A percentile compares a stretch with the other conserved stretches of the same genome.
Evolutionary conservation across 208 protist species (phyloP).

Genomic region (Trypanosoma mega): DNA sequence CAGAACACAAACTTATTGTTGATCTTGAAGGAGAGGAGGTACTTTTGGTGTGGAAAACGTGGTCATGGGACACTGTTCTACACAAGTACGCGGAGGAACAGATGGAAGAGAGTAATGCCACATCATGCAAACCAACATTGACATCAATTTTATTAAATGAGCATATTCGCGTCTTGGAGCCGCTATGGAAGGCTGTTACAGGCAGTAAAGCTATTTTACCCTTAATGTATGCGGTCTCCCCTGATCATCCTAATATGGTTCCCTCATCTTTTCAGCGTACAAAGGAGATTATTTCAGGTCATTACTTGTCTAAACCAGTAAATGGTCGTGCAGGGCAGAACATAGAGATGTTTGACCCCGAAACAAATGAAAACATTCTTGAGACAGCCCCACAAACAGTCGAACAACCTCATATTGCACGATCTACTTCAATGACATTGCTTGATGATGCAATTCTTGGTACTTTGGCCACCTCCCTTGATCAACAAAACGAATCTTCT

Average conservation of each 20-base stretch:
- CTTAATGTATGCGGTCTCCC: slow-evolving; percentile 63
- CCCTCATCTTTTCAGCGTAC: slow-evolving; percentile 52
- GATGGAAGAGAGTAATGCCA: background rate
- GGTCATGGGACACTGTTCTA: slow-evolving; percentile 85
- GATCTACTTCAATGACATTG: slow-evolving; percentile 17
- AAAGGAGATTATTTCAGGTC: slow-evolving; percentile 51
- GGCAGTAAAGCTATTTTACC: slow-evolving; percentile 79
- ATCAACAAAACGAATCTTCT: slow-evolving; percentile 54
- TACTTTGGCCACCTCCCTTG: slow-evolving; percentile 27
- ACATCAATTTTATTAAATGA: slow-evolving; percentile 78
- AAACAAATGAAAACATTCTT: slow-evolving; percentile 35
- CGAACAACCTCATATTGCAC: slow-evolving; percentile 10
- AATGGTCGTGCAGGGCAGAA: slow-evolving; percentile 76
- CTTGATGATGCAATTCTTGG: slow-evolving; percentile 2
- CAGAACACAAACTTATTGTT: slow-evolving; percentile 46
- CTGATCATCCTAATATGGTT: slow-evolving; percentile 66
- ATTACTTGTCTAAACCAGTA: slow-evolving; percentile 76
- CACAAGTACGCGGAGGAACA: slow-evolving; percentile 43
- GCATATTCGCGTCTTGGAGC: slow-evolving; percentile 69
- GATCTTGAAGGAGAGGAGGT: slow-evolving; percentile 69
- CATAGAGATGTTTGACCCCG: slow-evolving; percentile 71
- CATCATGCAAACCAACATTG: slow-evolving; percentile 33
- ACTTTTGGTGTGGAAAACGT: slow-evolving; percentile 84
- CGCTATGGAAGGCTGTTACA: slow-evolving; percentile 77
- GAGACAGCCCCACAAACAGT: slow-evolving; percentile 27